Evolutionary conservation across 352 stramenopile genomes (phyloP), one percentile per base, ranked within the genome.

Genomic region (Phytophthora fragariaefolia): DNA sequence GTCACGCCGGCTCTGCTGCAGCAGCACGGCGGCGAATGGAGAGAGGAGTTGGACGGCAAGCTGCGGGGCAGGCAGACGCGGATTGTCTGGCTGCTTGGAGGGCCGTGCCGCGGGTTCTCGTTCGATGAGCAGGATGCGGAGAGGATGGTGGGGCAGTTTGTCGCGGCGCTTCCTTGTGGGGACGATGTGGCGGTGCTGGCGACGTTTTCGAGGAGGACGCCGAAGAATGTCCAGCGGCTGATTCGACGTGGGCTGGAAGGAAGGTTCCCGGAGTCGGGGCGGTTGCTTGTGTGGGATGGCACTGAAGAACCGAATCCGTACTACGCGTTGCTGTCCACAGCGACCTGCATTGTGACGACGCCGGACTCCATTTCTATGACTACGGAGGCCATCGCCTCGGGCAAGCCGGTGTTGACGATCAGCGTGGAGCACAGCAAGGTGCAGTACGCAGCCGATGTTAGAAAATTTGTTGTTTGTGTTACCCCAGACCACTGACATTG

Each of bases 361-460:
- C 85, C 86, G 8, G 86, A 94, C 59, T 94, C 83, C 4, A 80
- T 92, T 49, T 92, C 86, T 23, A 94, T 94, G 86, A 88, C 82
- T 0, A 94, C 86, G 20, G 86, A 94, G 62, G 86, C 86, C 13
- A 77, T 92, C 40, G 74, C 79, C 7, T 72, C 79, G 0, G 66
- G 71, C 10, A 90, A 86, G 26, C 63, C 80, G 0, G 83, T 91
- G n/a, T 73, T 87, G 13, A 83, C 68, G 1, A 72, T 92, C 30
- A 74, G 76, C 23, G 40, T 69, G 5, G 69, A 89, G 15, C 66
- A 53, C n/a, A 74, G 75, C 63, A 85, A 67, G 60, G 80, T 91
- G 64, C 40, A 38, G 27, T 30, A 38, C 17, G 22, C n/a, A 34
- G 40, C 2, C 8, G 12, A 23, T 46, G 22, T n/a, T 46, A 6